A percentile compares a stretch with the other conserved stretches of the same genome.
These are phyloP conservation scores for Aspergillus sp. DNA, from an alignment of 2,329 filamentous ascomycete species.

Conservation along the genomic window DNA sequence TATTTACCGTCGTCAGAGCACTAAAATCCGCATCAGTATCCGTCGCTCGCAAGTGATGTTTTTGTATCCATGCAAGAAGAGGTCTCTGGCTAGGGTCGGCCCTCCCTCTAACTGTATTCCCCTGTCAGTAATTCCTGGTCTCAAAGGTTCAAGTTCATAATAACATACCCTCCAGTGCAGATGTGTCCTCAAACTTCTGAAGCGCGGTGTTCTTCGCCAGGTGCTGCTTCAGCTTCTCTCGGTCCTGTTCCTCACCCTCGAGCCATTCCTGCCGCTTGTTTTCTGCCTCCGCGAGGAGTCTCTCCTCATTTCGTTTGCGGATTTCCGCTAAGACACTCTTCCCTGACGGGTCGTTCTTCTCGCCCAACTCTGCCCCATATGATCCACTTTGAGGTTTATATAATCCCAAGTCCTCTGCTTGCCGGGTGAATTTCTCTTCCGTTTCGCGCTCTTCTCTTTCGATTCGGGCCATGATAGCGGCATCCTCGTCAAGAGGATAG, in stretches of 20 bases:
- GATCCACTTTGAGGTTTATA: constrained; percentile 47
- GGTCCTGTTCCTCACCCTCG: constrained; percentile 48
- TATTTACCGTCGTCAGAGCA: constrained; percentile 37
- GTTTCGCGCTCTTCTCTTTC: constrained; percentile 40
- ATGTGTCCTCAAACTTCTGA: constrained; percentile 36
- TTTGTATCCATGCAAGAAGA: constrained; percentile 44
- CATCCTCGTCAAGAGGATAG: constrained; percentile 49
- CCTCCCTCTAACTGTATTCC: constrained; percentile 34
- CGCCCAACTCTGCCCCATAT: constrained; percentile 42
- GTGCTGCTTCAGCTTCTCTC: constrained; percentile 32
- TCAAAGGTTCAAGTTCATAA: background rate
- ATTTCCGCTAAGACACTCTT: constrained; percentile 43
- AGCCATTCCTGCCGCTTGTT: constrained; percentile 54
- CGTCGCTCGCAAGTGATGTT: constrained; percentile 41
- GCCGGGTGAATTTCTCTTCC: constrained; percentile 36
- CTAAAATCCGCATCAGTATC: constrained; percentile 33
- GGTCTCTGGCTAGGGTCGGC: constrained; percentile 42
- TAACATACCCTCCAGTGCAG: constrained; percentile 36
- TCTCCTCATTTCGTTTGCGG: constrained; percentile 41
- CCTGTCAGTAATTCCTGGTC: background rate
- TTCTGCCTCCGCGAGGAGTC: constrained; percentile 45
- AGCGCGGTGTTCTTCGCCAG: constrained; percentile 36
- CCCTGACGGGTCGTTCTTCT: constrained; percentile 44
- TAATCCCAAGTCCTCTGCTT: constrained; percentile 42
- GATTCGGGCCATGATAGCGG: constrained; percentile 48